Evolutionary conservation across 1,284 basidiomycete genomes (phyloP), one percentile per base, ranked within the genome.

Genomic region (Puccinia polysora): DNA sequence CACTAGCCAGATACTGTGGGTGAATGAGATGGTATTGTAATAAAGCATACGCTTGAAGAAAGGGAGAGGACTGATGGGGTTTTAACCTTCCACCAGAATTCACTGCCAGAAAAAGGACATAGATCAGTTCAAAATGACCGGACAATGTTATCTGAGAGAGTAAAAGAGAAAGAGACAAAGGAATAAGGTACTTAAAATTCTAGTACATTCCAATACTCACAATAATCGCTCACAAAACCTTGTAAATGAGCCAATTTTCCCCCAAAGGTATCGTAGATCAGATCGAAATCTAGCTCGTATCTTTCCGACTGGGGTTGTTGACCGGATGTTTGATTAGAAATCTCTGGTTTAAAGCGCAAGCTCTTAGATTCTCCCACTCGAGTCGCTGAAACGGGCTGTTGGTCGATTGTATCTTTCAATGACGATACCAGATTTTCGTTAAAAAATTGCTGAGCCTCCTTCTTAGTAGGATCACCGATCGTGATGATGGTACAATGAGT

Each of bases 191-290:
- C 15, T 23, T 55, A 15, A 55, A 3, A 1, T n/a, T 55, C 25
- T 55, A 55, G 12, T n/a, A 55, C 12, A 1, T 55, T 1, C 1
- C 12, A n/a, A n/a, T n/a, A n/a, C 55, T 58, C 47, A 68, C 65
- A 45, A 36, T 68, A 68, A 59, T 68, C 65, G 3, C 53, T 30
- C 25, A 68, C 65, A 49, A 68, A 90, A 76, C 90, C 89, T 55
- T 86, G 83, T 85, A 89, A 88, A 78, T 90, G 89, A 0, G 86
- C 87, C 52, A 90, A 79, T 78, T 89, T 89, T 20, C 89, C 89
- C 14, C 89, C 89, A 77, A 90, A 89, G 0, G 87, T 87, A 18
- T 87, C 85, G 76, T 86, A 90, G 52, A 90, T 80, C 49, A 82
- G 80, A 65, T 90, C 88, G 75, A 91, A 91, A 74, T 85, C 83